Base-by-base conservation (phyloP, 306 rosid genomes). In the Cucurbita ficifolia region DNA sequence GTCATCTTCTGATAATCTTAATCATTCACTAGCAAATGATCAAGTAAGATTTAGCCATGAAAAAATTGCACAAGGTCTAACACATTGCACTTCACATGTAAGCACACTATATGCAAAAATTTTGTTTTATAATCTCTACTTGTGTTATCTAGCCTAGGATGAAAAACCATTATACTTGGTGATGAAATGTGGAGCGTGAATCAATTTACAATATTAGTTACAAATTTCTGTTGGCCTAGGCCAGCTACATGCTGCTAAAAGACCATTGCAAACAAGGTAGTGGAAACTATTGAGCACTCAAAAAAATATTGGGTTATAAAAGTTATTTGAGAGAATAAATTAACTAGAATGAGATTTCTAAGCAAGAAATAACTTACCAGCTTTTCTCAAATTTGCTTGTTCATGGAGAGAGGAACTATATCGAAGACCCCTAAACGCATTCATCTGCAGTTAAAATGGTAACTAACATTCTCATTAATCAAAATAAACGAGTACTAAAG, bases 391-490 rank as follows among this genome's bases (percentile, higher is more conserved):
- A 72, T 53, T 38, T 72, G 50, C 64, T 10, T 36, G 63, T 53
- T 19, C 48, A 36, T 38, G 63, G 10, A 22, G 50, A 18, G 39
- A 53, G 18, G 38, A 53, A 40, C 76, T 8, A 53, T 18, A 24
- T 10, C 4, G 63, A 72, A 53, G 63, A 10, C 61, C 36, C 38
- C 50, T 72, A 52, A 21, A 72, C 11, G 11, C 64, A 72, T 55
- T n/a, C 76, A 53, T 51, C 76, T 72, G 76, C 76, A 52, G 54
- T 53, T 33, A 35, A 19, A 38, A n/a, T 52, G 63, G 38, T 52
- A 51, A 16, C 36, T 18, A 72, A 55, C n/a, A 38, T 9, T 33
- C 59, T 9, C 22, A 71, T 12, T 5, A 29, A 71, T 14, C 48
- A 71, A 50, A 50, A 71, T 67, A 21, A 67, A 43, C 6, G 38